Base-by-base conservation (phyloP, 768 basidiomycete genomes). In the Pulveroboletus sp. region DNA sequence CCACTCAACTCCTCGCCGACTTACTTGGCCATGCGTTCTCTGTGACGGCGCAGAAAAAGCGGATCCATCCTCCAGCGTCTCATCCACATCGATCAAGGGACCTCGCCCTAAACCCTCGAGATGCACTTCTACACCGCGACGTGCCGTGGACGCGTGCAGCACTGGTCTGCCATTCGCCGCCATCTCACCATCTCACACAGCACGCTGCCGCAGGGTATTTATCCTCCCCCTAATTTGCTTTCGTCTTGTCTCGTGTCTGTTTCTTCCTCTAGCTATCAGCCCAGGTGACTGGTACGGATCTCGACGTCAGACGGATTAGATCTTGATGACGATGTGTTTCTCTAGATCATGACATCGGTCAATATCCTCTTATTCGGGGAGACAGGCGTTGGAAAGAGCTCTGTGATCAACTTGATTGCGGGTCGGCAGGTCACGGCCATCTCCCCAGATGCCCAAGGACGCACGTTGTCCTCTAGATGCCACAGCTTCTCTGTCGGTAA, bases 301-400 rank as follows among this genome's bases (percentile, higher is more conserved):
- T 48, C 35, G 8, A 32, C 37, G 39, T 30, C 49, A 48, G 30
- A 47, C 36, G 12, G 21, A 15, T 28, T 10, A 6, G 15, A 48
- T 51, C 21, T 49, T 38, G 46, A 48, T 46, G n/a, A 31, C 18
- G 27, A n/a, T 8, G 3, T 8, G 9, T 32, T 18, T 3, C 14
- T 32, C 11, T 30, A 57, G 55, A 42, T 48, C 49, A 56, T 62
- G 60, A 15, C 49, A 8, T 57, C 58, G 1, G 46, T 61, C 35
- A 76, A 76, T 43, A 57, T 75, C 37, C 62, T 76, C 40, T 38
- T 76, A n/a, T 75, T 75, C 38, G 75, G 74, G 8, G 73, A 75
- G 52, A 68, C 70, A 0, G 71, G 75, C 14, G 50, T 61, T 0
- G 65, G 65, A 31, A 68, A 64, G 54, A 68, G 62, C 48, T 66